Conservation (phyloP, 306 rosid genomes). For the Lagenaria siceraria region DNA sequence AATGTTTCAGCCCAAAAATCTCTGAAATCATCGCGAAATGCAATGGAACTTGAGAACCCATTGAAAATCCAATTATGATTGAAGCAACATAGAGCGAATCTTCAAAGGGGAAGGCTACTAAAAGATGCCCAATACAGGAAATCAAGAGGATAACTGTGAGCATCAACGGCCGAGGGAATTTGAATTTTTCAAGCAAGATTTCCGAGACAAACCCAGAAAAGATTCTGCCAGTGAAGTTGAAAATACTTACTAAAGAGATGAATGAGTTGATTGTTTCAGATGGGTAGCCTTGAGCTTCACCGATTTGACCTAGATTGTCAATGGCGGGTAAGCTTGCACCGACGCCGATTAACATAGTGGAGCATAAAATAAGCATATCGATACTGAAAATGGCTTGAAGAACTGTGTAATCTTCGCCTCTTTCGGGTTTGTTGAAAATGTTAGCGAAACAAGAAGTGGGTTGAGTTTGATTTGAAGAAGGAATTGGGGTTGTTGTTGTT, state of each 20-base stretch:
- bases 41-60: constrained; percentile 21
- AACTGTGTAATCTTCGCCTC: constrained; percentile 28
- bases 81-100: constrained; percentile 18
- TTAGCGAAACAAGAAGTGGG: not conserved
- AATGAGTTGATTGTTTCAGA: not conserved
- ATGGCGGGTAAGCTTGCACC: constrained; percentile 21
- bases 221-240: constrained; percentile 23
- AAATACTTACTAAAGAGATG: constrained; percentile 20
- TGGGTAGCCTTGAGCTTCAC: constrained; percentile 22
- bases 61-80: constrained; percentile 4
- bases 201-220: constrained; percentile 18
- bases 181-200: constrained; percentile 8
- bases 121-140: constrained; percentile 14
- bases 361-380: not conserved
- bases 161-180: constrained; percentile 19
- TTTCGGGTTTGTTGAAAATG: constrained; percentile 13
- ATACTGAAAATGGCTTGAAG: constrained; percentile 14
- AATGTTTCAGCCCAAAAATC: not conserved
- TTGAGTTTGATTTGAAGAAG: not conserved
- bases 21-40: constrained; percentile 6
- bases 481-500: not conserved
- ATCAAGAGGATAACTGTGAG: constrained; percentile 8
- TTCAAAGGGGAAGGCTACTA: constrained; percentile 17
- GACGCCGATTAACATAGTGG: constrained; percentile 1
- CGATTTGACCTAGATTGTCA: constrained; percentile 28